Evolutionary conservation across 2,329 filamentous ascomycete species (phyloP).

Genomic region (Fusarium mangiferae): DNA sequence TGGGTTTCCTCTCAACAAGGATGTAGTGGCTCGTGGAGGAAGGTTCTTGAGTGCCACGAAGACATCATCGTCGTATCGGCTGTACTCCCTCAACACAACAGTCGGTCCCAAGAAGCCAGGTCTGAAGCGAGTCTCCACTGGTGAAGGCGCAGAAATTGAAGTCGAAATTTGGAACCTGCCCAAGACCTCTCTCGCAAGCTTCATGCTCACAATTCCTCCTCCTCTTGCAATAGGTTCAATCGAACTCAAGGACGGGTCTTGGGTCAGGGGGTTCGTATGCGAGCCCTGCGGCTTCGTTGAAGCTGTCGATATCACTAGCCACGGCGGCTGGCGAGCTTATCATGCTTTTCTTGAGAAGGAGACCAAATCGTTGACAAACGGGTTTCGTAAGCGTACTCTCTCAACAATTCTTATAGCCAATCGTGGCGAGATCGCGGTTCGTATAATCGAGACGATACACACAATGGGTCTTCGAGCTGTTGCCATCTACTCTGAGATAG

Average conservation of each 20-base stretch:
- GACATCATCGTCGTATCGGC: constrained; percentile 46
- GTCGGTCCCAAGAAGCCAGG: constrained; percentile 46
- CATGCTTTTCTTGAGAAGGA: constrained; percentile 1
- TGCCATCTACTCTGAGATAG: constrained; percentile 73
- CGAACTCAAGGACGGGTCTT: constrained; percentile 48
- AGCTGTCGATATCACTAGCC: constrained; percentile 47
- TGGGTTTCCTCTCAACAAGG: constrained; percentile 49
- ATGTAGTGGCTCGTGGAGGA: constrained; percentile 47
- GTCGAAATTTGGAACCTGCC: constrained; percentile 52
- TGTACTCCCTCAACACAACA: constrained; percentile 43
- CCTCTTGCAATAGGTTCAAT: constrained; percentile 51
- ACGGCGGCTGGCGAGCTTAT: constrained; percentile 49
- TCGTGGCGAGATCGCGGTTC: constrained; percentile 70
- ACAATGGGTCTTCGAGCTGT: constrained; percentile 75
- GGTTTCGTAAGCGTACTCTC: constrained; percentile 6
- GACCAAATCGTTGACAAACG: background rate
- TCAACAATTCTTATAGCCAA: constrained; percentile 72
- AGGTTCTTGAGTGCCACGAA: constrained; percentile 37
- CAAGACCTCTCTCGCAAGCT: constrained; percentile 42
- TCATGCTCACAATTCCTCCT: constrained; percentile 47
- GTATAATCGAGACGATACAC: constrained; percentile 74
- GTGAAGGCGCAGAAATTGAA: constrained; percentile 44
- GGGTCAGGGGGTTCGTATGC: constrained; percentile 52
- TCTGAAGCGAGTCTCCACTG: constrained; percentile 40
- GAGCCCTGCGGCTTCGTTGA: constrained; percentile 47